Evolutionary conservation across 345 rosid genomes (phyloP), one percentile per base, ranked within the genome.

Genomic region (Gossypium arboreum): DNA sequence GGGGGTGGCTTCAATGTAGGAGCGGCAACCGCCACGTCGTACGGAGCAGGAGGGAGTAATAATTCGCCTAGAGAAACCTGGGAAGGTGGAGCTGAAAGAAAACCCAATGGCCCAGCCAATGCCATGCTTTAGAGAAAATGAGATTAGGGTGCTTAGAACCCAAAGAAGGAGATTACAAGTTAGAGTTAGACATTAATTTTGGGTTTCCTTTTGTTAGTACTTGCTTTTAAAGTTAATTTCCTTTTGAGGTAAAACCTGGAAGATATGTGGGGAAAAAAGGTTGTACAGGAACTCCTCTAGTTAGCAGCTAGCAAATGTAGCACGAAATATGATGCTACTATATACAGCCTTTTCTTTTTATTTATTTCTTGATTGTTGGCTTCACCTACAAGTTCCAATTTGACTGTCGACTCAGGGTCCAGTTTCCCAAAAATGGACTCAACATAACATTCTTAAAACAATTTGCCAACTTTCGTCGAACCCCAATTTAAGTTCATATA

Each of bases 1-100:
- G 84, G 82, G 12, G 79, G 83, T 29, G 83, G 84, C 65, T 90
- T 85, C 73, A 63, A 74, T 24, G 79, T 79, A 2, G 85, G 76
- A 10, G 76, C 80, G 9, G 73, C 80, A 45, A 59, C 83, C 1
- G 65, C 81, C 0, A 20, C 86, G 7, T 43, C 81, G 17, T 86
- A 76, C 20, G 88, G 77, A 4, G 83, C 77, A 12, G 80, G 66
- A 34, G 79, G 77, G 9, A 64, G 68, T 24, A 65, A 34, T 5
- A 34, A 68, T 24, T 59, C 79, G 11, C 74, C 79, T 1, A 78
- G 81, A 25, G 88, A 73, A 47, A 64, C 81, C 17, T 87, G 88
- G 91, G 87, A 83, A 12, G 83, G 78, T 58, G 79, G 61, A 11
- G 17, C 75, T 0, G 86, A 82, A 65, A 77, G 78, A 68, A 85